Evolutionary conservation across 305 asterid species (phyloP).

Genomic region (Lippia alba): DNA sequence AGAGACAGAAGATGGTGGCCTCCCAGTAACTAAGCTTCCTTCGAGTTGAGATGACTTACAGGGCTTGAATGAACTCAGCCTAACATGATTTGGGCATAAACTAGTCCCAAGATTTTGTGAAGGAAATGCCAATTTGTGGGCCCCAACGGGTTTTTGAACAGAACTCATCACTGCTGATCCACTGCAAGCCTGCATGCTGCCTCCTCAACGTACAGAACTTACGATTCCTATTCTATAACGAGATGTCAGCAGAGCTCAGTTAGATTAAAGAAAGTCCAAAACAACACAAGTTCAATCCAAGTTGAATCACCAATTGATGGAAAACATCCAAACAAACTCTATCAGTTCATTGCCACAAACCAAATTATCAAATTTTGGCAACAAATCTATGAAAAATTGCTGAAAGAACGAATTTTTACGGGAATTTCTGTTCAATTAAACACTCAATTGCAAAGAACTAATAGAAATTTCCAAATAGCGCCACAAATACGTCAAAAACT

Average conservation of each 20-base stretch:
- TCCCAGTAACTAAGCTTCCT: conserved; percentile 72
- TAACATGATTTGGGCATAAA: conserved; percentile 45
- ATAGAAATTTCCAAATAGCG: not conserved
- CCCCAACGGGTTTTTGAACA: conserved; percentile 51
- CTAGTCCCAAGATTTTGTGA: conserved; percentile 42
- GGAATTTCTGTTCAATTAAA: not conserved
- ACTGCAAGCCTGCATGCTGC: conserved; percentile 57
- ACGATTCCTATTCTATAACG: conserved; percentile 22
- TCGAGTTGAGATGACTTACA: conserved; percentile 60
- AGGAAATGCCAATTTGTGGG: conserved; percentile 43
- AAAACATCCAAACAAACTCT: not conserved
- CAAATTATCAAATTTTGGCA: not conserved
- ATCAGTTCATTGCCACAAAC: not conserved
- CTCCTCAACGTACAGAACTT: conserved; percentile 3
- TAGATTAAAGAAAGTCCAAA: not conserved
- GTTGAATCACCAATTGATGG: not conserved
- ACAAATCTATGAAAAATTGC: not conserved
- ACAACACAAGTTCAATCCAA: not conserved
- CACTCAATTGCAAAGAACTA: not conserved
- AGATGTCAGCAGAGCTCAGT: not conserved
- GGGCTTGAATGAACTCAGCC: conserved; percentile 50
- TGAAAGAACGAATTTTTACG: not conserved
- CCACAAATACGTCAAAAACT: not conserved
- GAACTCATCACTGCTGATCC: conserved; percentile 54
- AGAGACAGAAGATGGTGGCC: conserved; percentile 62